Base-by-base conservation (phyloP, 169 alveolate species). In the Plasmodium gonderi region DNA sequence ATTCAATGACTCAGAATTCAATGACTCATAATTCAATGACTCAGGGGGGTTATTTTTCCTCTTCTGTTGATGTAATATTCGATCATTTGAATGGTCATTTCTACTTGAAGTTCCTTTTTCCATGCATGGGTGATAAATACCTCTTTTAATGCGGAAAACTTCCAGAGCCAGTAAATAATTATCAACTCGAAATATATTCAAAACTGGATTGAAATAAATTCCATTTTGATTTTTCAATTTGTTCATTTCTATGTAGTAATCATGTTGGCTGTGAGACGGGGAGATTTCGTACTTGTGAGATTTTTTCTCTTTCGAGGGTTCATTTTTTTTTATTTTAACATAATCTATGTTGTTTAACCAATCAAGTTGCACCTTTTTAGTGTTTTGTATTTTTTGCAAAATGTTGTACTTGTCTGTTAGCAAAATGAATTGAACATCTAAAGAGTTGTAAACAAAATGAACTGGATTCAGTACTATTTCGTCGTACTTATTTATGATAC, bases 381-480 rank as follows among this genome's bases (percentile, higher is more conserved):
- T 33, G 40, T 42, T 64, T 20, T 60, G 38, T 12, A 90, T 76
- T 44, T 90, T 68, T 6, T 78, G 90, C 42, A 90, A 69, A 29
- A 90, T 67, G 38, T 90, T 76, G 38, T 74, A 90, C 20, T 69
- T 65, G 29, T 90, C 90, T 9, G 91, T 90, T 45, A 90, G 54
- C 17, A 90, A 17, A 64, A 90, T 64, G 54, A 90, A 90, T 2
- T 78, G 38, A 9, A 65, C 64, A 36, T 90, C 76, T 5, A 9
- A n/a, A 26, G 17, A 31, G 6, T 7, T 44, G 69, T 90, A 90
- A 26, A 77, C 29, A 90, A 64, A 90, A 90, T 90, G 14, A 14
- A 90, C 54, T 31, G 94, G 94, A 49, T 90, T 90, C 26, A 90
- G 80, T 45, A 65, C 49, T 23, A 90, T 44, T 51, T 90, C 79